These are phyloP conservation scores for Cyclotella cryptica DNA, from an alignment of 108 stramenopile species.

Conservation along the genomic window DNA sequence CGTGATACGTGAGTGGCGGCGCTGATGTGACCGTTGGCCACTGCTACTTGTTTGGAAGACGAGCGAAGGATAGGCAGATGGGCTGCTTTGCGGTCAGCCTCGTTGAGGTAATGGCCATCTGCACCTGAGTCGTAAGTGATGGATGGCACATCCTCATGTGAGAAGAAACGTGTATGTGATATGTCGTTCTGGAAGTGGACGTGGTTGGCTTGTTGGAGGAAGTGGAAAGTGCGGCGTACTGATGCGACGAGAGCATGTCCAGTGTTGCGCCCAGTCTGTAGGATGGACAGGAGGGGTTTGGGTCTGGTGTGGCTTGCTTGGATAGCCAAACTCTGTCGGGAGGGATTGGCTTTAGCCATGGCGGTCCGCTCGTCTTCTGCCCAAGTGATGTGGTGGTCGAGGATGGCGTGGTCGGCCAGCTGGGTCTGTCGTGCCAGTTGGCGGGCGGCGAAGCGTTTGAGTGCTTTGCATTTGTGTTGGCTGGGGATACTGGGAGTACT, in stretches of 20 bases:
- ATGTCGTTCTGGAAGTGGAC: not conserved
- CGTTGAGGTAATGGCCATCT: not conserved
- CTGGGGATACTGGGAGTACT: not conserved
- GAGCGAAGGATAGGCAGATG: not conserved
- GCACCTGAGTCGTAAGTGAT: not conserved
- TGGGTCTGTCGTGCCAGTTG: not conserved
- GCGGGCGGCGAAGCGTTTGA: no score
- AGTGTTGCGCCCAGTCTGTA: not conserved
- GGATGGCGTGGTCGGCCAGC: no score
- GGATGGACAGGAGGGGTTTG: not conserved
- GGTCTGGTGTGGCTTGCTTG: not conserved
- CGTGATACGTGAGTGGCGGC: not conserved
- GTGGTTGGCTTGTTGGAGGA: not conserved
- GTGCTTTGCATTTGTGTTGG: not conserved
- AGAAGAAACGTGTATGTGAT: not conserved
- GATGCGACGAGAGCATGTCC: not conserved
- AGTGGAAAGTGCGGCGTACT: not conserved
- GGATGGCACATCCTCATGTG: no score
- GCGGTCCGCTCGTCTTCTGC: not conserved
- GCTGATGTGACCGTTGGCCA: not conserved
- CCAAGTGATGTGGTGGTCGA: conserved; percentile 5
- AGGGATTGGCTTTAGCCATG: not conserved
- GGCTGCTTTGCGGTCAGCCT: not conserved
- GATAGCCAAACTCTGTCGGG: not conserved
- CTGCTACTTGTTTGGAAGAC: not conserved